Evolutionary conservation across 768 basidiomycete species (phyloP), one percentile per base, ranked within the genome.

Genomic region (Boletus rubroflammeus): DNA sequence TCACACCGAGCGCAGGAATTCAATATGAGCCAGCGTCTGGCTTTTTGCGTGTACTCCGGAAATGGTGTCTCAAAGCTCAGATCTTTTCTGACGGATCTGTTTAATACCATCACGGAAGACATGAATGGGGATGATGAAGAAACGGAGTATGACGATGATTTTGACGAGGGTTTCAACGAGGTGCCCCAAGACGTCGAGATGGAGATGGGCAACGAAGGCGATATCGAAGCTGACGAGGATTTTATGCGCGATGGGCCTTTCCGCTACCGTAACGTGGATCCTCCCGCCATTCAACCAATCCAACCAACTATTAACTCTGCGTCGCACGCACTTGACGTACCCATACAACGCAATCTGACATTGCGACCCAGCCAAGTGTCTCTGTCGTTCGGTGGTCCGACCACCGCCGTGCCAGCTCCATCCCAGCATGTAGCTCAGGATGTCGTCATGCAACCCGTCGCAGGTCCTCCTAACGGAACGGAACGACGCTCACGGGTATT

Each of bases 41-140:
- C 92, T 5, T 99, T 98, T 68, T 98, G 97, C 71, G 97, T 99
- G 15, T 99, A 91, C 75, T 98, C 96, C 11, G 92, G 93, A 21
- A 85, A 86, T 60, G 95, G 96, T 7, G 90, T 99, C 2, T 74
- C 80, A 11, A 85, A 93, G 45, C 79, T 99, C 19, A 81, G 96
- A 31, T 75, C 82, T 17, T 94, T 85, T 69, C 75, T 99, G 44
- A 86, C 81, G 6, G 86, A 87, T 54, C 69, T 88, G 14, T 90
- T 86, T 67, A 85, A 85, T 61, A 82, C 82, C 56, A 85, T 90
- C 62, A 86, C 82, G 3, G 88, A 89, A 62, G 77, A 77, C 48
- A 76, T 81, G 76, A 84, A 81, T 59, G 82, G 80, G 26, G 77
- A 78, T 50, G 86, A 79, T 42, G 86, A 84, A 62, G 83, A 83